Percentiles rank a stretch among this genome's conserved stretches.
Conservation (phyloP, 495 filamentous ascomycete genomes). For the Trichocladium antarcticum region DNA sequence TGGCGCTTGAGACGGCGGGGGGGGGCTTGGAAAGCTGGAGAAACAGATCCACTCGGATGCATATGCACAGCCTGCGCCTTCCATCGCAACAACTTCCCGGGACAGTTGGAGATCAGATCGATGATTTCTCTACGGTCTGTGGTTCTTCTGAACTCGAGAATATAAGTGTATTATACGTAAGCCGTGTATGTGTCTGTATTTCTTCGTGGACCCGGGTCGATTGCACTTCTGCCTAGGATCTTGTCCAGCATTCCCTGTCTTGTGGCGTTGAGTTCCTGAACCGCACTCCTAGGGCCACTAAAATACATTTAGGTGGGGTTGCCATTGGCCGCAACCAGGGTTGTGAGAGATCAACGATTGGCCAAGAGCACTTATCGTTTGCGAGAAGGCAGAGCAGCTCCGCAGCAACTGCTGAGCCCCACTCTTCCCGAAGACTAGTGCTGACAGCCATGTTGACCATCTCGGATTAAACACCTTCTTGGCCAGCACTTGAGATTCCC, state of each 20-base stretch:
- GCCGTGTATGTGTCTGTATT: too few relatives aligned
- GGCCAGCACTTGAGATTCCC: background rate
- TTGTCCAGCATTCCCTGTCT: background rate
- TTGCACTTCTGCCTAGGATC: background rate
- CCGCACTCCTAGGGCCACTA: conserved; percentile 12
- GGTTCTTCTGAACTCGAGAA: too few relatives aligned
- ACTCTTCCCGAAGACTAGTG: background rate
- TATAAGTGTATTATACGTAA: too few relatives aligned
- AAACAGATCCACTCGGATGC: background rate
- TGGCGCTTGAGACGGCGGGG: background rate
- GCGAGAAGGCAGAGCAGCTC: background rate
- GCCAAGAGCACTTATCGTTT: background rate
- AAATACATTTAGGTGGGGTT: background rate
- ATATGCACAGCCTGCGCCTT: conserved; percentile 1
- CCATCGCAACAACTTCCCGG: too few relatives aligned
- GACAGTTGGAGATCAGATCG: too few relatives aligned
- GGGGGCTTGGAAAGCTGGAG: background rate
- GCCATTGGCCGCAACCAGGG: too few relatives aligned
- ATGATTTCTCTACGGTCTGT: too few relatives aligned
- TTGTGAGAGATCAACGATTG: background rate
- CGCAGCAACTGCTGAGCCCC: background rate
- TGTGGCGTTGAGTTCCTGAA: conserved; percentile 6
- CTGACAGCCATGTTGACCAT: background rate
- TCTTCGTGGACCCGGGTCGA: too few relatives aligned
- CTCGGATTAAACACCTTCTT: background rate